Evolutionary conservation across 164 flowering plant species (phyloP).

Genomic region (Magnolia sinica): DNA sequence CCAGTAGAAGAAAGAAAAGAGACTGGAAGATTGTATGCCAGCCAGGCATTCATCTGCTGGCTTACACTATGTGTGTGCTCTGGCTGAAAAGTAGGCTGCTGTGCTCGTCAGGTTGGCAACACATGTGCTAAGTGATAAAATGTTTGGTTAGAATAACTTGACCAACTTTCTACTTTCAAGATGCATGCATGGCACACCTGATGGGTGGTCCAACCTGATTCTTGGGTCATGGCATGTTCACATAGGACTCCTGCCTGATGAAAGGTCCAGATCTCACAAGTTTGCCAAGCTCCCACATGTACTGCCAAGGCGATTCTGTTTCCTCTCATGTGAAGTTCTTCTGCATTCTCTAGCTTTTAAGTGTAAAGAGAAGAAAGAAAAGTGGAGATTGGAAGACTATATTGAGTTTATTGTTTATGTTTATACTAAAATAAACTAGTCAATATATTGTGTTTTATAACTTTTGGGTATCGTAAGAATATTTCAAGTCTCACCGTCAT

Average conservation of each 20-base stretch:
- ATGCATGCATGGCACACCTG: not conserved
- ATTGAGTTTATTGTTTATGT: not conserved
- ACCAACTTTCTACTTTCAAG: not conserved
- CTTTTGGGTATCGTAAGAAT: not conserved
- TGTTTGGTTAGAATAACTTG: not conserved
- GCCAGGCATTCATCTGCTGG: not conserved
- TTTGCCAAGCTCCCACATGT: not conserved
- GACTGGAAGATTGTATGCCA: not conserved
- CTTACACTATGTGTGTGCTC: not conserved
- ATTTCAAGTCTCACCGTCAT: not conserved
- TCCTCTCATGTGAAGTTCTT: not conserved
- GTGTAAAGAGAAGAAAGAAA: not conserved
- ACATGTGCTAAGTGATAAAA: not conserved
- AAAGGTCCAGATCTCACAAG: not conserved
- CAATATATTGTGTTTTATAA: not conserved
- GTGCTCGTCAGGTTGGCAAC: not conserved
- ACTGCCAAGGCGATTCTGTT: not conserved
- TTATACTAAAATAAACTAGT: too few relatives aligned
- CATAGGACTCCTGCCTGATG: not conserved
- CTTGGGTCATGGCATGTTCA: not conserved
- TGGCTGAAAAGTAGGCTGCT: not conserved
- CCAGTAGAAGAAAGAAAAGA: not conserved
- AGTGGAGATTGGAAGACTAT: not conserved
- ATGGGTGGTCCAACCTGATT: not conserved
- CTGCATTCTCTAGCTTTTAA: not conserved